Percentiles rank a stretch among this genome's conserved stretches.
Evolutionary conservation across 257 asterid species (phyloP).

Genomic region (Nyctanthes arbortristis): DNA sequence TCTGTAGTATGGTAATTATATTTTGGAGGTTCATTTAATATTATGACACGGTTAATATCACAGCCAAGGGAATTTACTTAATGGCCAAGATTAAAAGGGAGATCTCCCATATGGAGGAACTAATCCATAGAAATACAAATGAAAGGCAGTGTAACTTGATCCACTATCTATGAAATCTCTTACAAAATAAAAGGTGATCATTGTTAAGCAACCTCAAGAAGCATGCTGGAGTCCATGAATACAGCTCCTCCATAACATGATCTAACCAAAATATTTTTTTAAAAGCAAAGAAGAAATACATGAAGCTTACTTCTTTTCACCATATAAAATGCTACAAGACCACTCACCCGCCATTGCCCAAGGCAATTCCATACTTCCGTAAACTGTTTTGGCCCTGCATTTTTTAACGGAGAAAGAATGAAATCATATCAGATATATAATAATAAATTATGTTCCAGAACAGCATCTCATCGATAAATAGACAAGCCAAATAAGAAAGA

Average conservation of each 20-base stretch:
- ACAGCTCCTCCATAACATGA: not conserved
- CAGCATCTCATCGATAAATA: not conserved
- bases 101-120: not conserved
- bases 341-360: conserved; percentile 80
- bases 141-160: not conserved
- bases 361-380: conserved; percentile 79
- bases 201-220: too few relatives aligned
- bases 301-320: not conserved
- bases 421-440: conserved; percentile 14
- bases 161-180: not conserved
- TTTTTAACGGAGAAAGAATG: conserved; percentile 2
- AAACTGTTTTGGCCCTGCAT: conserved; percentile 77
- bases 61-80: not conserved
- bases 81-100: not conserved
- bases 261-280: too few relatives aligned
- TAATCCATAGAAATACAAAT: not conserved
- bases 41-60: not conserved
- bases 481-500: not conserved
- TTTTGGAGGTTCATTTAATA: not conserved
- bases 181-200: too few relatives aligned
- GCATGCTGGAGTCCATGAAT: not conserved
- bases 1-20: not conserved
- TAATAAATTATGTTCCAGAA: not conserved
- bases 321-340: not conserved
- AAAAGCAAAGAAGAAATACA: too few relatives aligned